phyloP scores from a whole-genome alignment of 2,329 filamentous ascomycete genomes.

The Talaromyces sp. region DNA sequence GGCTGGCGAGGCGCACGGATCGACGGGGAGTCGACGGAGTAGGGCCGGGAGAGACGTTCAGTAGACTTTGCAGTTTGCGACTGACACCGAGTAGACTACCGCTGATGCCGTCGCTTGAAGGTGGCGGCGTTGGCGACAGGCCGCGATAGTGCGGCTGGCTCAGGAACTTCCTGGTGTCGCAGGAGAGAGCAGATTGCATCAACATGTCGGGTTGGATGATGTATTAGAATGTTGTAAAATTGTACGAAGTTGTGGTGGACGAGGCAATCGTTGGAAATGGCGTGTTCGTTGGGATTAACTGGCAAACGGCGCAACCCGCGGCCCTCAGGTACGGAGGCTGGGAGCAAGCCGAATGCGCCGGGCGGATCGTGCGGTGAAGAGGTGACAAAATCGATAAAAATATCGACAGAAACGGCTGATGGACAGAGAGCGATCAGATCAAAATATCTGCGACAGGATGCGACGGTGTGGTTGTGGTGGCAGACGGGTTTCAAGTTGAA shows the following conservation, averaged over 20 bases:
- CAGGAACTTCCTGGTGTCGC: slow-evolving; percentile 39
- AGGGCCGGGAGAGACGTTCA: slow-evolving; percentile 36
- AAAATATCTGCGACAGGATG: slow-evolving; percentile 9
- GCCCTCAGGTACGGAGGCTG: slow-evolving; percentile 15
- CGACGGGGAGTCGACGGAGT: slow-evolving; percentile 34
- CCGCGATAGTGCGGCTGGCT: slow-evolving; percentile 35
- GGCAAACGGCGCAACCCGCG: slow-evolving; percentile 15
- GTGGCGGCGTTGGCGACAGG: slow-evolving; percentile 38
- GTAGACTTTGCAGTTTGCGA: slow-evolving; percentile 42
- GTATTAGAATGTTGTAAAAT: background rate
- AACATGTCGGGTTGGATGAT: slow-evolving; percentile 32
- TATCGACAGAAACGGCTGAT: background rate
- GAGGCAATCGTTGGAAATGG: background rate
- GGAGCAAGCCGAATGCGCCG: slow-evolving; percentile 18
- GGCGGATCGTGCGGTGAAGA: background rate
- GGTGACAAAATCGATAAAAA: background rate
- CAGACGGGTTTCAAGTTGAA: background rate
- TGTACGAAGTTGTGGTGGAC: too few relatives aligned
- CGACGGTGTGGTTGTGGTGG: slow-evolving; percentile 15
- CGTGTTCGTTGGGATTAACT: background rate
- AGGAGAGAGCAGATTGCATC: slow-evolving; percentile 46
- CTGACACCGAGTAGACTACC: slow-evolving; percentile 42
- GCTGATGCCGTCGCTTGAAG: slow-evolving; percentile 35
- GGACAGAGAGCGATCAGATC: slow-evolving; percentile 7
- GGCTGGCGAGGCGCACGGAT: slow-evolving; percentile 40